Percentiles rank a stretch among this genome's conserved stretches.
Conservation (phyloP, 441 rosid species). For the Raphanus hybrid region DNA sequence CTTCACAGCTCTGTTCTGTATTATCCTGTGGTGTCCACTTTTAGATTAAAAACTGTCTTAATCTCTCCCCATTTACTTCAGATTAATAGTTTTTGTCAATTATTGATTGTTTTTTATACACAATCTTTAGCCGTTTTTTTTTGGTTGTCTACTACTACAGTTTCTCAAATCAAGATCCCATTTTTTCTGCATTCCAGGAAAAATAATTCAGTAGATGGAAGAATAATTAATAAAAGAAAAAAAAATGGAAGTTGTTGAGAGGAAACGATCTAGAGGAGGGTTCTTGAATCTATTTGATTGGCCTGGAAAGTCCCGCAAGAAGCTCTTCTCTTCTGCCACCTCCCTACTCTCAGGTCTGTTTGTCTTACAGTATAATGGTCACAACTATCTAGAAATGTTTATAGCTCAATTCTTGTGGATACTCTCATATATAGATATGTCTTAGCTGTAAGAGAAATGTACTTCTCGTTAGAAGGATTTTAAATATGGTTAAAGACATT, state of each 20-base stretch:
- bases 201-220: too few species aligned
- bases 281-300: conserved; percentile 79
- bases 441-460: background rate
- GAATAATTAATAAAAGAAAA: background rate
- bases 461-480: conserved; percentile 17
- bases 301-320: conserved; percentile 88
- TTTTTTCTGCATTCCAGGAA: too few species aligned
- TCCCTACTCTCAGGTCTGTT: conserved; percentile 56
- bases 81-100: too few species aligned
- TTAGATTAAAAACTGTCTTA: too few species aligned
- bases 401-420: conserved; percentile 10
- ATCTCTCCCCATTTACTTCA: too few species aligned
- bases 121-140: too few species aligned
- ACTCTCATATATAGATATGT: conserved; percentile 8
- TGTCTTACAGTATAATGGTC: conserved; percentile 14
- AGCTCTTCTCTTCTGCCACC: conserved; percentile 57
- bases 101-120: too few species aligned
- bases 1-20: too few species aligned
- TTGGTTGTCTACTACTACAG: too few species aligned
- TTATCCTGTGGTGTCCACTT: too few species aligned
- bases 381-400: background rate
- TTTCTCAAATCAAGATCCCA: too few species aligned
- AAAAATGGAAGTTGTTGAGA: conserved; percentile 74
- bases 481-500: background rate
- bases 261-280: conserved; percentile 71